A percentile compares a stretch with the other conserved stretches of the same genome.
These are phyloP conservation scores for Paraleonurus japonicus DNA, from an alignment of 257 asterid species.

Conservation along the genomic window DNA sequence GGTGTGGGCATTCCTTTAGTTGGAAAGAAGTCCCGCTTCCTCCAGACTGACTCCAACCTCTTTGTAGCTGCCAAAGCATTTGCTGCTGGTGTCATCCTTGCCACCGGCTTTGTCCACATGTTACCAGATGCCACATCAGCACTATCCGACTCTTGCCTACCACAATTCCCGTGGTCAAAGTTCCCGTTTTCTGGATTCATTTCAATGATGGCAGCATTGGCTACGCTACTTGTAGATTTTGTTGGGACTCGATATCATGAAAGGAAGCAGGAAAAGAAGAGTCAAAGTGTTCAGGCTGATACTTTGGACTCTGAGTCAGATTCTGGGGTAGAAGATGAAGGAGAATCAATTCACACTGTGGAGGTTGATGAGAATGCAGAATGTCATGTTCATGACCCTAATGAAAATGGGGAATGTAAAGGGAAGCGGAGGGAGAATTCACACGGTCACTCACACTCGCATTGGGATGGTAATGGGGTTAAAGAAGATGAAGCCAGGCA, in stretches of 20 bases:
- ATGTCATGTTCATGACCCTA: conserved; percentile 56
- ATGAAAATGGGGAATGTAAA: conserved; percentile 43
- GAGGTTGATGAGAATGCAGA: too few relatives aligned
- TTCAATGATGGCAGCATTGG: conserved; percentile 80
- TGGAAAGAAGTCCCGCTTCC: neutral
- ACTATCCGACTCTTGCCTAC: conserved; percentile 59
- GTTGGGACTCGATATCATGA: conserved; percentile 80
- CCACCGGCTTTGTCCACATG: too few relatives aligned
- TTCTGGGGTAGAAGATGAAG: conserved; percentile 60
- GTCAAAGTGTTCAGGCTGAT: conserved; percentile 28
- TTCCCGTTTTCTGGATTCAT: conserved; percentile 86
- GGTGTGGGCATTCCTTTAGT: neutral
- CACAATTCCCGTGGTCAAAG: conserved; percentile 64
- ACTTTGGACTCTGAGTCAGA: conserved; percentile 36
- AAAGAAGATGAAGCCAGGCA: conserved; percentile 61
- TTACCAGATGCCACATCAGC: conserved; percentile 71
- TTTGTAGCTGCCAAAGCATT: neutral
- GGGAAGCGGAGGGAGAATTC: conserved; percentile 36
- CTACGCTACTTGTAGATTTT: conserved; percentile 70
- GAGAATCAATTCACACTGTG: conserved; percentile 74
- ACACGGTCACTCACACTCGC: too few relatives aligned
- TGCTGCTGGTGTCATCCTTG: conserved; percentile 5
- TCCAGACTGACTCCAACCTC: conserved; percentile 24
- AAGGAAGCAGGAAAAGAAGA: conserved; percentile 57
- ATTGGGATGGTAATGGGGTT: conserved; percentile 42